phyloP scores from a whole-genome alignment of 192 early-diverging fungal species.

The Borealophlyctis nickersoniae region DNA sequence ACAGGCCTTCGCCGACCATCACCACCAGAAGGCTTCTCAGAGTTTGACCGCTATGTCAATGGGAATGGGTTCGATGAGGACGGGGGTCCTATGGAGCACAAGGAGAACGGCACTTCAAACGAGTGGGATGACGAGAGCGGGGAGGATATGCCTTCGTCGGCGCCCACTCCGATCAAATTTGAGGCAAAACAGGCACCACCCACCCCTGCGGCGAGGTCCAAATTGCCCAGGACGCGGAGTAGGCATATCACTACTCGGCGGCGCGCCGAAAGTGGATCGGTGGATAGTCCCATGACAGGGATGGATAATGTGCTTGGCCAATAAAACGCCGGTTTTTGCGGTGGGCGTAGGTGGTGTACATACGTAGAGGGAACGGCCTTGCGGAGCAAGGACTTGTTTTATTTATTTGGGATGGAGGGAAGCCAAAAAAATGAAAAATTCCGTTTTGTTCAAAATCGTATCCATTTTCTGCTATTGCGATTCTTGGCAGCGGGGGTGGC shows the following conservation, averaged over 20 bases:
- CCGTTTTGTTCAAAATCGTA: no score
- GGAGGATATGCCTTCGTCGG: neutral
- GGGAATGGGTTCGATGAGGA: neutral
- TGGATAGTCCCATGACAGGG: no score
- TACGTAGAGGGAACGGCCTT: no score
- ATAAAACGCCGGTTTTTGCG: no score
- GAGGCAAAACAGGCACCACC: neutral
- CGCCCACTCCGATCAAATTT: no score
- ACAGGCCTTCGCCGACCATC: constrained; percentile 6
- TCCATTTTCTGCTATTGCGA: no score
- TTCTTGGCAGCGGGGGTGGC: no score
- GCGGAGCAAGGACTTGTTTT: no score
- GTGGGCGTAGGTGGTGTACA: no score
- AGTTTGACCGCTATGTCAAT: neutral
- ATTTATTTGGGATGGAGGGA: no score
- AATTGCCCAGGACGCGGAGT: constrained; percentile 20
- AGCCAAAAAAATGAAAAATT: no score
- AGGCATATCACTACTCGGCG: neutral
- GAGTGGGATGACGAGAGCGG: neutral
- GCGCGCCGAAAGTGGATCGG: neutral
- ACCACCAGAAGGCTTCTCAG: constrained; percentile 10
- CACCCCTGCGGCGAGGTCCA: constrained; percentile 1
- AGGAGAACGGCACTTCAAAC: neutral
- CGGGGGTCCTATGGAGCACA: neutral
- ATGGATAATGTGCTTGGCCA: no score